phyloP scores from a whole-genome alignment of 1,284 basidiomycete genomes.

The Neolentinus lepideus region DNA sequence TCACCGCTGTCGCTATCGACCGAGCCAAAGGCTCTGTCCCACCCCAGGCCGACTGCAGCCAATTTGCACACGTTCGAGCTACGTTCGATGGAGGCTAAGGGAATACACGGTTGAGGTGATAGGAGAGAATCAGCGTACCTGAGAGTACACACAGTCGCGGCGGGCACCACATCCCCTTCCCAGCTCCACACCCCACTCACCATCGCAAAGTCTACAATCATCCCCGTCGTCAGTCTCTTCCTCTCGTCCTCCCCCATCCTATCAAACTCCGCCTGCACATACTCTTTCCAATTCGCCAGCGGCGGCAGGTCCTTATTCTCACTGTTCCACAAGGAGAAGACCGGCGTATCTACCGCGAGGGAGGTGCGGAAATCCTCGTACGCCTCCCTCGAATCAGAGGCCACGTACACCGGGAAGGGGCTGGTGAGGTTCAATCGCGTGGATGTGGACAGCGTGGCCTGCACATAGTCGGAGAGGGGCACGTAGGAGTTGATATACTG shows the following conservation, averaged over 20 bases:
- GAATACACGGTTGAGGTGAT: background rate
- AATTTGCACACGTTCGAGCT: slow-evolving; percentile 59
- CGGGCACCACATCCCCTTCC: slow-evolving; percentile 36
- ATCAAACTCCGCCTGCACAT: slow-evolving; percentile 47
- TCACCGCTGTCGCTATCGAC: slow-evolving; percentile 30
- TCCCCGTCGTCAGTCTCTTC: slow-evolving; percentile 44
- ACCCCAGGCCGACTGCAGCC: slow-evolving; percentile 53
- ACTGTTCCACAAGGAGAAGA: slow-evolving; percentile 40
- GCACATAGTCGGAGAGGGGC: slow-evolving; percentile 39
- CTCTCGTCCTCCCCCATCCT: slow-evolving; percentile 31
- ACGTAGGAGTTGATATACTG: slow-evolving; percentile 38
- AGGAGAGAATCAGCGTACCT: slow-evolving; percentile 31
- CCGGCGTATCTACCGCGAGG: slow-evolving; percentile 27
- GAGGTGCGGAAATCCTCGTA: slow-evolving; percentile 33
- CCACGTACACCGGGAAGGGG: slow-evolving; percentile 40
- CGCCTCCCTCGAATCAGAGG: slow-evolving; percentile 48
- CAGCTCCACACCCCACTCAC: slow-evolving; percentile 51
- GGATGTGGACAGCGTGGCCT: slow-evolving; percentile 36
- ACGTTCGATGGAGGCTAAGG: slow-evolving; percentile 6
- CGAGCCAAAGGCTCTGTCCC: slow-evolving; percentile 53
- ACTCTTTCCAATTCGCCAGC: slow-evolving; percentile 45
- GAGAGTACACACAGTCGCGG: slow-evolving; percentile 48
- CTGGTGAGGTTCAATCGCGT: slow-evolving; percentile 27
- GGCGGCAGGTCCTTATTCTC: slow-evolving; percentile 32
- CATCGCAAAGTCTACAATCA: slow-evolving; percentile 61